Percentiles rank a stretch among this genome's conserved stretches.
Evolutionary conservation across 2,329 filamentous ascomycete genomes (phyloP).

Genomic region (Zymoseptoria tritici): DNA sequence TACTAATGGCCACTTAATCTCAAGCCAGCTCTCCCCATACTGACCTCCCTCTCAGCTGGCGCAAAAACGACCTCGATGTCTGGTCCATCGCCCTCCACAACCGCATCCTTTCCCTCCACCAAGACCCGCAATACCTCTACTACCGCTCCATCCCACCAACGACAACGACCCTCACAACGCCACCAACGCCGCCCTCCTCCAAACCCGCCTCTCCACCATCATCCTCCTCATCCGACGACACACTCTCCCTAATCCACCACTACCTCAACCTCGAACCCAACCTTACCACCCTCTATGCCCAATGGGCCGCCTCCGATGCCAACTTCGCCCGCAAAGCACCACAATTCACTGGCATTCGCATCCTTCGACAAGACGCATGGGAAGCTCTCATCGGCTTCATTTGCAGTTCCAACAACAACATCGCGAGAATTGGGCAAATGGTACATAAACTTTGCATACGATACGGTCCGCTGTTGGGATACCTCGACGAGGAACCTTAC

Average conservation of each 20-base stretch:
- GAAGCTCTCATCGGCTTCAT: slow-evolving; percentile 91
- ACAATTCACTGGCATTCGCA: slow-evolving; percentile 82
- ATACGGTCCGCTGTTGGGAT: slow-evolving; percentile 71
- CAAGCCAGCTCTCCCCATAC: not conserved
- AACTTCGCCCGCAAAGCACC: slow-evolving; percentile 87
- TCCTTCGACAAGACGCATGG: slow-evolving; percentile 92
- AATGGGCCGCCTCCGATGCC: slow-evolving; percentile 78
- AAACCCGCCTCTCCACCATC: slow-evolving; percentile 25
- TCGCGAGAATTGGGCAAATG: slow-evolving; percentile 91
- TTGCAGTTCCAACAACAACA: slow-evolving; percentile 99
- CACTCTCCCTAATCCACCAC: slow-evolving; percentile 64
- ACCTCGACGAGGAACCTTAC: slow-evolving; percentile 56
- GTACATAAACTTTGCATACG: slow-evolving; percentile 82
- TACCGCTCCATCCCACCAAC: slow-evolving; percentile 63
- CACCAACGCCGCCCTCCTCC: slow-evolving; percentile 33
- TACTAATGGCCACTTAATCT: slow-evolving; percentile 24
- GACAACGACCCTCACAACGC: slow-evolving; percentile 24
- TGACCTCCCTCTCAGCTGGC: slow-evolving; percentile 58
- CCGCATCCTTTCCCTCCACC: slow-evolving; percentile 74
- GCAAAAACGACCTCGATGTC: slow-evolving; percentile 67
- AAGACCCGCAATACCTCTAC: slow-evolving; percentile 70
- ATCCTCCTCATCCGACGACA: slow-evolving; percentile 53
- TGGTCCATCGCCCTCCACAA: slow-evolving; percentile 87
- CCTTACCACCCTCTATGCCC: slow-evolving; percentile 65
- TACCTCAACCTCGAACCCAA: slow-evolving; percentile 86